Percentiles rank a stretch among this genome's conserved stretches.
phyloP scores from a whole-genome alignment of 2,329 filamentous ascomycete genomes.

The Botrytis tulipae region DNA sequence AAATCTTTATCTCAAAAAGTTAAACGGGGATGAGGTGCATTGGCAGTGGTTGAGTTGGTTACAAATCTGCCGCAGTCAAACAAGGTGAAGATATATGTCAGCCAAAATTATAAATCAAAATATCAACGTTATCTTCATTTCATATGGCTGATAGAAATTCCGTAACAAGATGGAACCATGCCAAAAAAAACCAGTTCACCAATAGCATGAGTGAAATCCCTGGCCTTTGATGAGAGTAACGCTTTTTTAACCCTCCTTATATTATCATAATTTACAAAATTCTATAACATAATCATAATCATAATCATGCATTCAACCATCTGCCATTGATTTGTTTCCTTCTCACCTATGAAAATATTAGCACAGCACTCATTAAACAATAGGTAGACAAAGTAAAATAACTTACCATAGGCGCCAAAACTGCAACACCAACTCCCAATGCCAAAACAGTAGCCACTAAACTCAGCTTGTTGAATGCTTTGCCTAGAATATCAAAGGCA shows the following conservation, averaged over 20 bases:
- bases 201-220: neutral
- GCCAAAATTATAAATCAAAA: neutral
- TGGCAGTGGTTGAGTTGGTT: neutral
- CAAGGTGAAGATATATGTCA: neutral
- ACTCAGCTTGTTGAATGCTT: slow-evolving; percentile 88
- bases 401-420: slow-evolving; percentile 83
- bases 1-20: neutral
- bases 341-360: slow-evolving; percentile 48
- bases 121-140: neutral
- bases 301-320: slow-evolving; percentile 47
- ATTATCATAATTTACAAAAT: slow-evolving; percentile 15
- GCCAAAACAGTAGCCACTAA: slow-evolving; percentile 81
- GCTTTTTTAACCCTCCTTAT: neutral
- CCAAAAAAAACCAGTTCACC: neutral
- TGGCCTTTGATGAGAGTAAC: too few species aligned
- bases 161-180: neutral
- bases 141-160: neutral
- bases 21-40: neutral
- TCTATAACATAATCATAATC: slow-evolving; percentile 21
- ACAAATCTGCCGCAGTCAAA: neutral
- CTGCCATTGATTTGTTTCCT: slow-evolving; percentile 67
- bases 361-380: slow-evolving; percentile 24
- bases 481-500: slow-evolving; percentile 88
- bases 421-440: slow-evolving; percentile 70
- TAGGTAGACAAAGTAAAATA: neutral